Evolutionary conservation across 1,139 yeast genomes (phyloP).

Genomic region (Debaryomycetaceae sp.): DNA sequence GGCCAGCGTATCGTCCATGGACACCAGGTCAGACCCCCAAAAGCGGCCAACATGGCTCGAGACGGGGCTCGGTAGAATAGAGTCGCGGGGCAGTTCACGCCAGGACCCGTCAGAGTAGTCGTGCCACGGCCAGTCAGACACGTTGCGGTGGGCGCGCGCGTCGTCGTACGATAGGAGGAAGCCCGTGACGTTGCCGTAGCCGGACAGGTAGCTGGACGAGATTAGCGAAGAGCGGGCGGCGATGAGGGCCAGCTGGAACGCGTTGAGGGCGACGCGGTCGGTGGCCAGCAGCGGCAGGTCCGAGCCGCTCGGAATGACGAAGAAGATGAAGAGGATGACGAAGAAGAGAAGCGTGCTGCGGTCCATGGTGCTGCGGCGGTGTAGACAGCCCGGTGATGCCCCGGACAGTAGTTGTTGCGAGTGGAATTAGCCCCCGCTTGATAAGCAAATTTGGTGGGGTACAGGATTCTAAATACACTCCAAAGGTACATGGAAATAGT

Average conservation of each 20-base stretch:
- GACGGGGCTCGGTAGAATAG: conserved; percentile 52
- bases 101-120: conserved; percentile 33
- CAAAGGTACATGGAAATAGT: too few relatives aligned
- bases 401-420: not conserved
- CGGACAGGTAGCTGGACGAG: conserved; percentile 34
- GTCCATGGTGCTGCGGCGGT: conserved; percentile 10
- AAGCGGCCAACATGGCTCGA: conserved; percentile 33
- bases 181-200: conserved; percentile 71
- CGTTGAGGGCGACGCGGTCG: conserved; percentile 17
- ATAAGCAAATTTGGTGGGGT: too few relatives aligned
- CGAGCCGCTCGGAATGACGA: conserved; percentile 18
- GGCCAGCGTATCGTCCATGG: conserved; percentile 5
- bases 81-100: conserved; percentile 40
- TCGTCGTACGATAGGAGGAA: conserved; percentile 53
- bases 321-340: conserved; percentile 26
- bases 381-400: not conserved
- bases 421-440: not conserved
- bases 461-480: too few relatives aligned
- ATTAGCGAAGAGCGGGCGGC: conserved; percentile 21
- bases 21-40: conserved; percentile 30
- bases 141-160: conserved; percentile 28
- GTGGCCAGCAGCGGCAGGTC: conserved; percentile 21
- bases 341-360: conserved; percentile 28
- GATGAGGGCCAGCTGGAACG: conserved; percentile 22
- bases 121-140: conserved; percentile 49